Conservation (phyloP, 805 yeast species). For the Schwanniomyces sp. region DNA sequence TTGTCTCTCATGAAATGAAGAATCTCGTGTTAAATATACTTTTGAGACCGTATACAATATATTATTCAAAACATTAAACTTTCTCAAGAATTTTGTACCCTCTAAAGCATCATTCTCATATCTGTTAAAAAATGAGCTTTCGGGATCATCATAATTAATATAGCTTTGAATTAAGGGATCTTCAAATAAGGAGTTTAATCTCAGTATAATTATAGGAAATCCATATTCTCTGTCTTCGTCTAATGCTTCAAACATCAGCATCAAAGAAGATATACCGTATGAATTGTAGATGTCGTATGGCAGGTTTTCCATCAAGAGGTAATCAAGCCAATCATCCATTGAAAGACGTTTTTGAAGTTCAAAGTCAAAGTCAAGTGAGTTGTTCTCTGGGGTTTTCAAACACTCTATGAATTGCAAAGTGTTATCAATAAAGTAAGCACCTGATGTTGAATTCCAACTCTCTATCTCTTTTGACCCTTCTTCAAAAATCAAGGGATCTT, state of each 20-base stretch:
- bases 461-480: constrained; percentile 39
- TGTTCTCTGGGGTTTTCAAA: constrained; percentile 47
- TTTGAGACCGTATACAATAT: constrained; percentile 54
- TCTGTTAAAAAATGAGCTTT: constrained; percentile 35
- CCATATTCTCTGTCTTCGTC: constrained; percentile 55
- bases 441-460: constrained; percentile 54
- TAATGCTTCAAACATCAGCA: constrained; percentile 54
- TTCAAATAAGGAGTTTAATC: constrained; percentile 28
- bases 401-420: constrained; percentile 51
- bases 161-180: constrained; percentile 24
- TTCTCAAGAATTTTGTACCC: constrained; percentile 34
- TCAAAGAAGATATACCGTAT: constrained; percentile 50
- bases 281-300: constrained; percentile 65
- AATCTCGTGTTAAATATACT: constrained; percentile 54
- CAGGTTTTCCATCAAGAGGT: constrained; percentile 49
- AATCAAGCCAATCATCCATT: constrained; percentile 37
- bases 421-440: constrained; percentile 50
- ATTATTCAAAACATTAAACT: constrained; percentile 40
- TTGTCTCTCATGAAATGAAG: constrained; percentile 47
- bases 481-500: constrained; percentile 41
- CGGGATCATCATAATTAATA: constrained; percentile 28
- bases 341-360: constrained; percentile 38
- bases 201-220: constrained; percentile 33
- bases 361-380: constrained; percentile 45
- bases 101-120: constrained; percentile 22